A percentile compares a stretch with the other conserved stretches of the same genome.
Conservation (phyloP, 805 yeast genomes). For the Myxozyma kluyveri region DNA sequence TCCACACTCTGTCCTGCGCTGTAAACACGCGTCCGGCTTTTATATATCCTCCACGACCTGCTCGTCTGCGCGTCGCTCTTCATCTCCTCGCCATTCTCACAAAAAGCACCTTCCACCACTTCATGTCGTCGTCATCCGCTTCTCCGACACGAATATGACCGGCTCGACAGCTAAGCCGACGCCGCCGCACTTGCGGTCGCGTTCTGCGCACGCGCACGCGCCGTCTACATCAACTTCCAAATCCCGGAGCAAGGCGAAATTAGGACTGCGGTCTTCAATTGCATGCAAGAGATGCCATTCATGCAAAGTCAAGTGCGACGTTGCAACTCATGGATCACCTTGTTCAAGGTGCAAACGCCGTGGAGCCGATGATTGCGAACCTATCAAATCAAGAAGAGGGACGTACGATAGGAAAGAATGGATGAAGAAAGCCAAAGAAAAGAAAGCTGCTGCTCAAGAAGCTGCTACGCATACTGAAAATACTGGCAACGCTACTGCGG, state of each 20-base stretch:
- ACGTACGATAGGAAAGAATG: slow-evolving; percentile 18
- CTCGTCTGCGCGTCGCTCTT: too few species aligned
- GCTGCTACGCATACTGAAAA: background rate
- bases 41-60: too few species aligned
- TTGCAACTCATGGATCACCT: slow-evolving; percentile 11
- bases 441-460: slow-evolving; percentile 2
- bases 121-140: background rate
- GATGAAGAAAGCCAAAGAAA: slow-evolving; percentile 4
- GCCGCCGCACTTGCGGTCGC: background rate
- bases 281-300: slow-evolving; percentile 19
- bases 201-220: background rate
- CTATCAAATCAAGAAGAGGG: slow-evolving; percentile 15
- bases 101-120: background rate
- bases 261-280: slow-evolving; percentile 8
- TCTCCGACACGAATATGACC: too few species aligned
- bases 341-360: slow-evolving; percentile 13
- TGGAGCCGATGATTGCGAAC: slow-evolving; percentile 7
- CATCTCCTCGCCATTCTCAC: too few species aligned
- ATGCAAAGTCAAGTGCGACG: slow-evolving; percentile 12
- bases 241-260: background rate
- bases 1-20: too few species aligned
- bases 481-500: too few species aligned
- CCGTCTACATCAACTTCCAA: background rate
- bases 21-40: too few species aligned
- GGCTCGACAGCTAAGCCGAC: too few species aligned